These are phyloP conservation scores for Poa pratensis DNA, from an alignment of 176 grass and related monocot genomes.

Conservation along the genomic window DNA sequence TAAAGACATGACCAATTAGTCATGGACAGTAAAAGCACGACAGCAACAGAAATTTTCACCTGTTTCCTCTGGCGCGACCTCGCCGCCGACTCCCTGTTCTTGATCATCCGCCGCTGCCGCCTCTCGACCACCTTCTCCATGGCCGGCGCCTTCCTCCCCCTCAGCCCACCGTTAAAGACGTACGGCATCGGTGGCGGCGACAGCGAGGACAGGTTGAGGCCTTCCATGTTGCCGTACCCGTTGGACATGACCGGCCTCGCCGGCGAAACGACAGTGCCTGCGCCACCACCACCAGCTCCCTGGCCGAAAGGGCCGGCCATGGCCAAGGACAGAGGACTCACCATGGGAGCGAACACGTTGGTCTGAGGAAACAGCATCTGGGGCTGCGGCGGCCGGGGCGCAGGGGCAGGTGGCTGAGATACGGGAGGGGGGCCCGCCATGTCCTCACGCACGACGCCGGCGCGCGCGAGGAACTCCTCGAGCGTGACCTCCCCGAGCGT, in stretches of 20 bases:
- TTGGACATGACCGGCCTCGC: conserved; percentile 36
- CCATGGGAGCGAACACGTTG: conserved; percentile 45
- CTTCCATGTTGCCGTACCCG: conserved; percentile 57
- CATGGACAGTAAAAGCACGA: not conserved
- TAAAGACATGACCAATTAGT: not conserved
- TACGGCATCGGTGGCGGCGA: conserved; percentile 72
- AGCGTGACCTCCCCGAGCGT: conserved; percentile 94
- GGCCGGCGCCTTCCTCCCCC: conserved; percentile 62
- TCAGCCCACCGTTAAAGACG: conserved; percentile 56
- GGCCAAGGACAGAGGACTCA: conserved; percentile 41
- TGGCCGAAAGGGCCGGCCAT: conserved; percentile 39
- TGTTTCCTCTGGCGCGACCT: conserved; percentile 86
- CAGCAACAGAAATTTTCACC: conserved; percentile 47
- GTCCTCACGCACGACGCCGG: conserved; percentile 76
- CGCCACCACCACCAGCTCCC: not conserved
- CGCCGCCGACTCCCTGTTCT: conserved; percentile 86
- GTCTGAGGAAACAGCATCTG: conserved; percentile 48
- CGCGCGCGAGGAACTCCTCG: conserved; percentile 86
- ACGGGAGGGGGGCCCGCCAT: conserved; percentile 17
- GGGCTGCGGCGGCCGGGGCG: not conserved
- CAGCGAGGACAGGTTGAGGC: conserved; percentile 51
- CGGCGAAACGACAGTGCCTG: conserved; percentile 33
- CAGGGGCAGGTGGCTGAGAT: not conserved
- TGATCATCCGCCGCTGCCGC: conserved; percentile 88
- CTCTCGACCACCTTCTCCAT: conserved; percentile 84